These are phyloP conservation scores for Globisporangium cystogenes DNA, from an alignment of 352 stramenopile genomes.

Conservation along the genomic window DNA sequence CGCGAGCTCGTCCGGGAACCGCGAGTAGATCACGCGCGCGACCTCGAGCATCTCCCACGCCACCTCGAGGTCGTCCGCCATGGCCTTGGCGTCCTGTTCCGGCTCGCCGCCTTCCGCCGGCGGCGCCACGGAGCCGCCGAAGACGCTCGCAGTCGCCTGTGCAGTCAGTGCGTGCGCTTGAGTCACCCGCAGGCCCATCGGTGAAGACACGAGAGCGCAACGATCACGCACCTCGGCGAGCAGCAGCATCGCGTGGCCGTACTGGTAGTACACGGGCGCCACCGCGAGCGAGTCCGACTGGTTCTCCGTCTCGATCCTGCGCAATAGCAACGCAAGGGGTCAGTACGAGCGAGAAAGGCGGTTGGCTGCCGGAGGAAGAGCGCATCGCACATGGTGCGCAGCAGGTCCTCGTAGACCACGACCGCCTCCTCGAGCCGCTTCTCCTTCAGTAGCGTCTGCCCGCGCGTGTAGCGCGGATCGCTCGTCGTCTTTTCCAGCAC, in stretches of 20 bases:
- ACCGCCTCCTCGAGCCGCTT: conserved; percentile 81
- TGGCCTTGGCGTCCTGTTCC: conserved; percentile 51
- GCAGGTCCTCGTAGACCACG: conserved; percentile 63
- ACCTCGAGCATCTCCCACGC: conserved; percentile 87
- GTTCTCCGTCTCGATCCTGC: conserved; percentile 62
- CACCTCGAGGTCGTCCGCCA: conserved; percentile 69
- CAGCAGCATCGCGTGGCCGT: conserved; percentile 74
- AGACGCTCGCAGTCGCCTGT: conserved; percentile 46
- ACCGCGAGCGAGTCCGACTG: conserved; percentile 58
- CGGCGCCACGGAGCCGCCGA: conserved; percentile 32
- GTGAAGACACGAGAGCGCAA: background rate
- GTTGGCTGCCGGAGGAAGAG: no score
- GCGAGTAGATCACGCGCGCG: conserved; percentile 75
- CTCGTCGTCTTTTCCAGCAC: conserved; percentile 50
- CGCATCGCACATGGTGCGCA: conserved; percentile 60
- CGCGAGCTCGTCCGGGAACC: conserved; percentile 54
- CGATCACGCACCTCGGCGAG: conserved; percentile 37
- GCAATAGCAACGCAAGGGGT: no score
- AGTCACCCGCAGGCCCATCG: no score
- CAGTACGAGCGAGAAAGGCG: no score
- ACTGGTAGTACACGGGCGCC: conserved; percentile 79
- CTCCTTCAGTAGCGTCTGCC: conserved; percentile 64
- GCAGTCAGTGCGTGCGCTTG: no score
- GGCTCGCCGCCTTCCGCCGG: conserved; percentile 25
- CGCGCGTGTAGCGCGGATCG: conserved; percentile 73